These are phyloP conservation scores for Talaromyces thailandensis DNA, from an alignment of 495 filamentous ascomycete species.

Conservation along the genomic window DNA sequence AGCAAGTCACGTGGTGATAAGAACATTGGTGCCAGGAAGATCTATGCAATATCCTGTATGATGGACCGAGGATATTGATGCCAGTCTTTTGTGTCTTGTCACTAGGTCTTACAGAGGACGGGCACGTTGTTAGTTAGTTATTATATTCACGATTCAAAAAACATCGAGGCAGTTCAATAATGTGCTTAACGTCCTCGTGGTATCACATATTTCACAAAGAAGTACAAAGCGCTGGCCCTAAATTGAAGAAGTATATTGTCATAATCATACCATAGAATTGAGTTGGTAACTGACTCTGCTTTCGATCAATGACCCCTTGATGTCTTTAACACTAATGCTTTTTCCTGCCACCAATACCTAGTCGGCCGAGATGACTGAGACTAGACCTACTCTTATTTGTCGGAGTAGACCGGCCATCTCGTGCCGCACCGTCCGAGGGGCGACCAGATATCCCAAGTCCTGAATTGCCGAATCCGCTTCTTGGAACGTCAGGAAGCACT, in stretches of 20 bases:
- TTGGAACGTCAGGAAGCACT: constrained; percentile 30
- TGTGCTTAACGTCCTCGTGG: background rate
- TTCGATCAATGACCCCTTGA: background rate
- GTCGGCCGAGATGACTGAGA: constrained; percentile 59
- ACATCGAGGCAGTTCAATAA: background rate
- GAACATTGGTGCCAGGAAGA: background rate
- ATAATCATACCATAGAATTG: background rate
- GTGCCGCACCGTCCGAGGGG: constrained; percentile 14
- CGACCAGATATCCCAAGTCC: constrained; percentile 32
- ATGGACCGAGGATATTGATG: too few relatives aligned
- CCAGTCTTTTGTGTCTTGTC: background rate
- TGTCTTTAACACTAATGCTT: background rate
- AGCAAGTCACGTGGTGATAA: background rate
- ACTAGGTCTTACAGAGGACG: background rate
- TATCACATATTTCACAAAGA: background rate
- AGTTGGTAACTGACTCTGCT: background rate
- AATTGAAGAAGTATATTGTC: background rate
- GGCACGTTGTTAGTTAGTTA: background rate
- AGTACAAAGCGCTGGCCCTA: background rate
- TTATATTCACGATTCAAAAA: background rate
- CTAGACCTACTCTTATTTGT: constrained; percentile 52
- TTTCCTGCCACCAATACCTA: constrained; percentile 56
- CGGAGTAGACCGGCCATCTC: constrained; percentile 24
- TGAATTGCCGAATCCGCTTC: constrained; percentile 24
- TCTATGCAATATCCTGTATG: background rate